Evolutionary conservation across 441 rosid species (phyloP).

Genomic region (Syzygium syzygioides): DNA sequence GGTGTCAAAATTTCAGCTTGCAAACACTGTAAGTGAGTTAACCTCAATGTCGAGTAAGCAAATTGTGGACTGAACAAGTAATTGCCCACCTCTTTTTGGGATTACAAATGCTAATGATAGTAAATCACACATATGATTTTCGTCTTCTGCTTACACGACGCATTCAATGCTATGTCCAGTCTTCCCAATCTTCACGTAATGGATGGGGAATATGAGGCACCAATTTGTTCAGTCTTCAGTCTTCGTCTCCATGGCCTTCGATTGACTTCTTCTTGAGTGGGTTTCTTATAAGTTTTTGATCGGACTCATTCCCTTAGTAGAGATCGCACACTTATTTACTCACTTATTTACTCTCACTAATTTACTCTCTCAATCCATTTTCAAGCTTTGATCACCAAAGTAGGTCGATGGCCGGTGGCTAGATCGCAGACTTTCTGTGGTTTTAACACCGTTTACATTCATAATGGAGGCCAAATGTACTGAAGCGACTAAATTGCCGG

Average conservation of each 20-base stretch:
- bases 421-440: neutral
- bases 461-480: neutral
- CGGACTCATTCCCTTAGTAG: neutral
- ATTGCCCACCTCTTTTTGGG: neutral
- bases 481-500: neutral
- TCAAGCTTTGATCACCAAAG: neutral
- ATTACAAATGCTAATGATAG: neutral
- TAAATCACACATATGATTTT: neutral
- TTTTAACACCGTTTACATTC: neutral
- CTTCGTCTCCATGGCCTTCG: too few relatives aligned
- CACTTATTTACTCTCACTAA: too few relatives aligned
- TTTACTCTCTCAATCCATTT: neutral
- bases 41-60: neutral
- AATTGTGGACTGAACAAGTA: neutral
- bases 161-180: neutral
- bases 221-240: too few relatives aligned
- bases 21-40: neutral
- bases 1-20: neutral
- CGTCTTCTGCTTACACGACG: neutral
- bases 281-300: neutral
- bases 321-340: neutral
- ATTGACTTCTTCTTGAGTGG: neutral
- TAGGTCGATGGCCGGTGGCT: neutral
- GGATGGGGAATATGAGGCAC: neutral
- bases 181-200: too few relatives aligned